Conservation (phyloP, 23 red algal species). For the Cyanidium caldarium region DNA sequence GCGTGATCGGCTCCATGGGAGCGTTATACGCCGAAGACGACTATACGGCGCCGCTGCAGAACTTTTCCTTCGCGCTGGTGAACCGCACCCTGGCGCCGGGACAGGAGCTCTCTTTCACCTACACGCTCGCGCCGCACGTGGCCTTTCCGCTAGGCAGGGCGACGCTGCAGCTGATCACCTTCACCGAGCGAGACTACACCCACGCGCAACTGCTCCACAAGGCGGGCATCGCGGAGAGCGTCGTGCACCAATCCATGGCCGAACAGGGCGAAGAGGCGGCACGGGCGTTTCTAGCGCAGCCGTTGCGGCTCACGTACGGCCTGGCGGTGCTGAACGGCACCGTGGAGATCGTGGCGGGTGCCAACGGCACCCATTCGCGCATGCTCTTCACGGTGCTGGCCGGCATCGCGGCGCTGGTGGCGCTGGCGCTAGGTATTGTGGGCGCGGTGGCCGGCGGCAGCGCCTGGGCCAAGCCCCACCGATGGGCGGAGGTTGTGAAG, state of each 20-base stretch:
- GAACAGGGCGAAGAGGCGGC: neutral
- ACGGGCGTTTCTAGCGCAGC: neutral
- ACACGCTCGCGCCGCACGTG: neutral
- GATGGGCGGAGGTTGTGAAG: too few species aligned
- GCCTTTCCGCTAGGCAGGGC: neutral
- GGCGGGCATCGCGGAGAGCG: neutral
- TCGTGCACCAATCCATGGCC: neutral
- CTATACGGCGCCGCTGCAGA: neutral
- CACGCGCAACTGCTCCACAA: neutral
- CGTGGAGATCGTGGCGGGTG: neutral
- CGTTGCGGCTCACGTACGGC: neutral
- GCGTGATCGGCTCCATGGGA: neutral
- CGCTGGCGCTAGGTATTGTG: neutral
- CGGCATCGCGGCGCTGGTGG: neutral
- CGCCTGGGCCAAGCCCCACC: too few species aligned
- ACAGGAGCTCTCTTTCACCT: neutral
- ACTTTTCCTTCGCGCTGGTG: neutral
- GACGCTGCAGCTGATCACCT: neutral
- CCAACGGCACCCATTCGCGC: neutral
- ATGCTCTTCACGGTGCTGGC: neutral
- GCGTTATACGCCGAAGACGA: neutral
- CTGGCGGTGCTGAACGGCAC: neutral
- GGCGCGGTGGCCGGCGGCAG: too few species aligned
- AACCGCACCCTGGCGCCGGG: neutral
- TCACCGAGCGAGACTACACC: neutral